Evolutionary conservation across 257 asterid genomes (phyloP).

Genomic region (Eucommia ulmoides): DNA sequence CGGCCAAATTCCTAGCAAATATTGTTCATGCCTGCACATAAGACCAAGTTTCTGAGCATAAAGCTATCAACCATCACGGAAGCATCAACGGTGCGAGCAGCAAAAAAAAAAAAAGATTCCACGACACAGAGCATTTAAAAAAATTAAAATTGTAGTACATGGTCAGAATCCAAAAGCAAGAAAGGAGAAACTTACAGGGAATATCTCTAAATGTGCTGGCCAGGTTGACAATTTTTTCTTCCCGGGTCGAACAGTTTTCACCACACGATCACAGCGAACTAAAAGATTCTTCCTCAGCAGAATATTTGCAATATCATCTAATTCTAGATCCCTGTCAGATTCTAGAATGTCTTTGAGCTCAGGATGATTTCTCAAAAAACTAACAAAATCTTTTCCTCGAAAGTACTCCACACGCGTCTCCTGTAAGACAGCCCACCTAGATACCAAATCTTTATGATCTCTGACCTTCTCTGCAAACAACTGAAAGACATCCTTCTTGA

Average conservation of each 20-base stretch:
- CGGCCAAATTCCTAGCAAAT: too few species aligned
- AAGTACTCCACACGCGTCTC: too few species aligned
- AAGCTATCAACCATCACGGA: too few species aligned
- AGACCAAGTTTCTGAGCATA: too few species aligned
- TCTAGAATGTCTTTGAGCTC: not conserved
- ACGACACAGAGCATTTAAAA: too few species aligned
- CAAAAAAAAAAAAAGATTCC: too few species aligned
- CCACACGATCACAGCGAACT: not conserved
- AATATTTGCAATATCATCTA: not conserved
- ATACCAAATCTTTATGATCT: constrained; percentile 85
- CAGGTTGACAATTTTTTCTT: constrained; percentile 43
- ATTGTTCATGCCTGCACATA: too few species aligned
- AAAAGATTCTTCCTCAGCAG: not conserved
- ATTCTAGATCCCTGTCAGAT: not conserved
- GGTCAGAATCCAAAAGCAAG: too few species aligned
- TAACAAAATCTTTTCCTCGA: constrained; percentile 83
- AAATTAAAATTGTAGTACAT: too few species aligned
- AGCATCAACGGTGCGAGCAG: too few species aligned
- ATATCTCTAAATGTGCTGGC: not conserved
- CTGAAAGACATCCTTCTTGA: constrained; percentile 70
- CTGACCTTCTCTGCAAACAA: too few species aligned
- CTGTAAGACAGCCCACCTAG: constrained; percentile 99
- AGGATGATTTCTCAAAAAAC: constrained; percentile 5
- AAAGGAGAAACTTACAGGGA: too few species aligned
- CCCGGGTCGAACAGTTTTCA: constrained; percentile 95